Percentiles rank a stretch among this genome's conserved stretches.
Conservation (phyloP, 495 filamentous ascomycete genomes). For the Trichoderma erinaceum region DNA sequence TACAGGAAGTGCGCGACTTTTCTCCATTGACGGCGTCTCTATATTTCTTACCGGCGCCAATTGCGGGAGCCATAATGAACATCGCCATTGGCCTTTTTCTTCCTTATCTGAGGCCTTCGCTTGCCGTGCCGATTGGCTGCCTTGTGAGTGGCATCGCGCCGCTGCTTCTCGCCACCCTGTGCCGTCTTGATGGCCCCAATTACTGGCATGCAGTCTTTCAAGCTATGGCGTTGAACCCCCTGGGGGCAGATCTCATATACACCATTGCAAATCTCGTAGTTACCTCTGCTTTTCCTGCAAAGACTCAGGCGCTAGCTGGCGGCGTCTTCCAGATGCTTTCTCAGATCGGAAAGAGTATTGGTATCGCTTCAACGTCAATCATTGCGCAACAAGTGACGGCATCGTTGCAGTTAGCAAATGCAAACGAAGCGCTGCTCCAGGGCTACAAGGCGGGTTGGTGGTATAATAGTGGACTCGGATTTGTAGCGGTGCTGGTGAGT, state of each 20-base stretch:
- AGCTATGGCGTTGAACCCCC: neutral
- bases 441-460: slow-evolving; percentile 58
- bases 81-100: slow-evolving; percentile 49
- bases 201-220: slow-evolving; percentile 61
- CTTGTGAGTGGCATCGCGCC: slow-evolving; percentile 42
- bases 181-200: slow-evolving; percentile 29
- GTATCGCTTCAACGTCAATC: slow-evolving; percentile 52
- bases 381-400: slow-evolving; percentile 48
- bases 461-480: slow-evolving; percentile 18
- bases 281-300: slow-evolving; percentile 47
- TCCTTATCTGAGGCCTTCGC: slow-evolving; percentile 45
- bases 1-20: slow-evolving; percentile 24
- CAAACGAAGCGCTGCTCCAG: slow-evolving; percentile 40
- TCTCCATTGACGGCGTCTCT: slow-evolving; percentile 23
- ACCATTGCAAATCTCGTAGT: slow-evolving; percentile 56
- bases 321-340: slow-evolving; percentile 57
- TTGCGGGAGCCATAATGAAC: slow-evolving; percentile 49
- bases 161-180: slow-evolving; percentile 45
- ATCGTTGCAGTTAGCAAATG: slow-evolving; percentile 22
- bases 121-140: slow-evolving; percentile 40
- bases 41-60: slow-evolving; percentile 18
- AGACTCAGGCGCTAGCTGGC: slow-evolving; percentile 55
- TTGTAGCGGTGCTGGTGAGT: neutral
- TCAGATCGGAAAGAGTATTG: slow-evolving; percentile 55
- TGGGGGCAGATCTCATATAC: neutral